Percentiles rank a stretch among this genome's conserved stretches.
Evolutionary conservation across 495 filamentous ascomycete genomes (phyloP).

Genomic region (Daldinia grandis): DNA sequence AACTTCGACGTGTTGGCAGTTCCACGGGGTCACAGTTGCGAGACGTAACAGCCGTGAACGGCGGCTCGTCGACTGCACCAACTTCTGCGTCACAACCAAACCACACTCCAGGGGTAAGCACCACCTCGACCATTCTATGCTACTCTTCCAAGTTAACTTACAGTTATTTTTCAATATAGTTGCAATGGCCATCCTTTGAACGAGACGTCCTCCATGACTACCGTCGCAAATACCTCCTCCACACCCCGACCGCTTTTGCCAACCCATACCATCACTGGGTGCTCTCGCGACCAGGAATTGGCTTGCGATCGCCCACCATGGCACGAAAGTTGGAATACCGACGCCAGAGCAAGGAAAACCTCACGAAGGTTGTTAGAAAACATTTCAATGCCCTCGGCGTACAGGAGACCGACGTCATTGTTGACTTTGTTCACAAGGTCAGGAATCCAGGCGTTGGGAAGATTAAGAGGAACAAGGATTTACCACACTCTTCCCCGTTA

Average conservation of each 20-base stretch:
- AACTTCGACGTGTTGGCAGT: constrained; percentile 57
- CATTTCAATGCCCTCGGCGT: constrained; percentile 89
- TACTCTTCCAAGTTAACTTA: constrained; percentile 34
- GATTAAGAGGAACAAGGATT: constrained; percentile 40
- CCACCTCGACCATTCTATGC: neutral
- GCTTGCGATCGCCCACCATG: constrained; percentile 77
- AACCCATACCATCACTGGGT: constrained; percentile 75
- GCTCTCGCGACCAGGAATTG: constrained; percentile 74
- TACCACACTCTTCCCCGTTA: constrained; percentile 44
- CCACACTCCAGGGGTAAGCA: constrained; percentile 42
- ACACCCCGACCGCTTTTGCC: constrained; percentile 73
- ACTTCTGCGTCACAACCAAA: constrained; percentile 31
- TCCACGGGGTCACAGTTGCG: constrained; percentile 54
- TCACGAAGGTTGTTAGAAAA: constrained; percentile 84
- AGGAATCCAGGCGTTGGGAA: constrained; percentile 53
- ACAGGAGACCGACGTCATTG: constrained; percentile 86
- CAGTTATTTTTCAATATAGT: constrained; percentile 54
- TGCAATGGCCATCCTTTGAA: constrained; percentile 79
- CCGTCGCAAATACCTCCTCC: constrained; percentile 77
- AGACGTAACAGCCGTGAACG: constrained; percentile 50
- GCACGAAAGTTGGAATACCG: constrained; percentile 66
- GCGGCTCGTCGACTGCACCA: constrained; percentile 35
- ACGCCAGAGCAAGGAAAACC: constrained; percentile 76
- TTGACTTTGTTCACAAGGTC: constrained; percentile 86
- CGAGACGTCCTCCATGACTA: constrained; percentile 79